Percentiles rank a stretch among this genome's conserved stretches.
Conservation (phyloP, 2,329 filamentous ascomycete genomes). For the Ascochyta pisi region DNA sequence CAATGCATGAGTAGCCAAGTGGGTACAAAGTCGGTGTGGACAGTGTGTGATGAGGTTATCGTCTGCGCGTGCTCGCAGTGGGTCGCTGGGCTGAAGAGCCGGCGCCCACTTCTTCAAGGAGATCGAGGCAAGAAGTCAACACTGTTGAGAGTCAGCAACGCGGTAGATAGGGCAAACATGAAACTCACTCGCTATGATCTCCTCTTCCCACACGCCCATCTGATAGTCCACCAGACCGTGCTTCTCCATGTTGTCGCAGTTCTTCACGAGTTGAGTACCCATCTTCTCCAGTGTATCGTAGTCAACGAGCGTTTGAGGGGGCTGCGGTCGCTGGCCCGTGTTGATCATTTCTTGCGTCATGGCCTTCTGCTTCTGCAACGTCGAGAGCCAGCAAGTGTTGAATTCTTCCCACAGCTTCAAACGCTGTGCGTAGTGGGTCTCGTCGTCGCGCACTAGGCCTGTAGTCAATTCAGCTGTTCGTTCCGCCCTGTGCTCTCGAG, state of each 20-base stretch:
- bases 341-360: conserved; percentile 67
- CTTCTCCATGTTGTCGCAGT: conserved; percentile 87
- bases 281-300: conserved; percentile 76
- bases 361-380: conserved; percentile 85
- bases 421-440: conserved; percentile 74
- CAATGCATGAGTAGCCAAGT: conserved; percentile 20
- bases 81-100: conserved; percentile 42
- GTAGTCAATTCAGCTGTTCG: conserved; percentile 53
- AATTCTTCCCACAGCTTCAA: conserved; percentile 92
- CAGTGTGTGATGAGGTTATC: conserved; percentile 30
- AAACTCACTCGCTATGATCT: conserved; percentile 79
- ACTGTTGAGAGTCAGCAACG: conserved; percentile 49
- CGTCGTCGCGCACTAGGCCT: conserved; percentile 87
- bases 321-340: conserved; percentile 63
- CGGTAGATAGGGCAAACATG: background rate
- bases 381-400: conserved; percentile 87
- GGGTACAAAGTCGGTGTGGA: background rate
- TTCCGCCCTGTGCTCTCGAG: conserved; percentile 25
- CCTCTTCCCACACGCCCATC: conserved; percentile 94
- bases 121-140: conserved; percentile 61
- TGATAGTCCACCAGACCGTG: conserved; percentile 97
- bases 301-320: conserved; percentile 70
- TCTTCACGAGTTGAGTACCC: conserved; percentile 78
- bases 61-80: conserved; percentile 42
- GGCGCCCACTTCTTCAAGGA: conserved; percentile 54